Evolutionary conservation across 352 stramenopile genomes (phyloP), one percentile per base, ranked within the genome.

Genomic region (Phytopythium vexans): DNA sequence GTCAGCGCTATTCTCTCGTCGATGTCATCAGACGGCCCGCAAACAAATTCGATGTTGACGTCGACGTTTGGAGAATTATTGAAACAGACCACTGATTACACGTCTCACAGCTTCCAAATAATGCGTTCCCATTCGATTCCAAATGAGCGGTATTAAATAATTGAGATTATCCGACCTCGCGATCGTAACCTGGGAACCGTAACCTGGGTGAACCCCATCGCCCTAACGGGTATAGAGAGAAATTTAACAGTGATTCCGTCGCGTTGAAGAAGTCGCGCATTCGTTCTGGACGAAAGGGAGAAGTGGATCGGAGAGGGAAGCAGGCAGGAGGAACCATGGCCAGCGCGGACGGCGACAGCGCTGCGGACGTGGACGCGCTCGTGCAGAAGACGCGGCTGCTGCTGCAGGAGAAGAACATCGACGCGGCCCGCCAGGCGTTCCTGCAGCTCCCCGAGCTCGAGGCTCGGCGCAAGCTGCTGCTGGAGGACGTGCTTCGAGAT

Each of bases 361-460:
- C 47, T 49, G 39, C 40, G 9, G 58, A 66, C 43, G 58, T 62
- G 10, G 57, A 64, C 50, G 58, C 56, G 42, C 49, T 73, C 36
- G 60, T 81, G 36, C 50, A 57, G 11, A 60, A 67, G 14, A 69
- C 62, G 37, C 73, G 73, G 21, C 54, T 57, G 21, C 65, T 69
- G 27, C 60, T 90, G 41, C 74, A 86, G 36, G 62, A 70, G 12
- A 82, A 81, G 52, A 61, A 82, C 44, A 74, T 82, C 14, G 77
- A 86, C 52, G 64, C 72, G 33, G 80, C 80, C 36, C 68, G 70
- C 36, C 49, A 64, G 48, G 60, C 50, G 35, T 90, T 90, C 54
- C 64, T 88, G 47, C 68, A 70, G 64, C 73, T 90, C 9, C 72
- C 77, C n/a, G 60, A 68, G 34, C 64, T 90, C 3, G 74, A 83